phyloP scores from a whole-genome alignment of 2,329 filamentous ascomycete species.

The Teratosphaeria destructans region DNA sequence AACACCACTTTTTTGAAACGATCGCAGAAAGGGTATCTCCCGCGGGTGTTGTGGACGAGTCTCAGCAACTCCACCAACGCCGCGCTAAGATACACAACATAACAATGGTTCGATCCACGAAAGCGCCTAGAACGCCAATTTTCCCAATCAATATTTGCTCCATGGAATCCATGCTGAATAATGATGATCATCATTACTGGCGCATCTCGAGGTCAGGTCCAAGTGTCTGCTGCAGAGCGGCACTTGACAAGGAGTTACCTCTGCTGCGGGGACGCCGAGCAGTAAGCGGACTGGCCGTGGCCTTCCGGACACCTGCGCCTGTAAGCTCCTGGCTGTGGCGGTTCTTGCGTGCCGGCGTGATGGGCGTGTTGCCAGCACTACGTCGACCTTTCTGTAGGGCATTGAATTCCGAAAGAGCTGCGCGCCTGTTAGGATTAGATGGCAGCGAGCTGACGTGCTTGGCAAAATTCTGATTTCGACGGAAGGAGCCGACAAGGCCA shows the following conservation, averaged over 20 bases:
- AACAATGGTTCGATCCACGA: neutral
- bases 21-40: constrained; percentile 1
- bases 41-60: neutral
- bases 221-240: constrained; percentile 6
- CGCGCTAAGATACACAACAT: constrained; percentile 8
- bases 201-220: constrained; percentile 4
- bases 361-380: constrained; percentile 54
- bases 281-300: constrained; percentile 11
- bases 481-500: constrained; percentile 68
- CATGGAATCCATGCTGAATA: neutral
- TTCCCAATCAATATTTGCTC: neutral
- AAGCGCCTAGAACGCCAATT: neutral
- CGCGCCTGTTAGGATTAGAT: constrained; percentile 54
- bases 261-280: constrained; percentile 10
- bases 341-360: constrained; percentile 49
- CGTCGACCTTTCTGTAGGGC: constrained; percentile 55
- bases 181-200: neutral
- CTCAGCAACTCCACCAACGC: constrained; percentile 10
- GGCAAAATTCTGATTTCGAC: constrained; percentile 45
- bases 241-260: constrained; percentile 6
- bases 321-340: constrained; percentile 18
- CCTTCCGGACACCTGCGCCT: constrained; percentile 21
- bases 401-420: constrained; percentile 50
- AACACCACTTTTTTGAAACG: neutral
- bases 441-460: constrained; percentile 42